phyloP scores from a whole-genome alignment of 108 stramenopile species.

The Cyclostephanos tholiformis region DNA sequence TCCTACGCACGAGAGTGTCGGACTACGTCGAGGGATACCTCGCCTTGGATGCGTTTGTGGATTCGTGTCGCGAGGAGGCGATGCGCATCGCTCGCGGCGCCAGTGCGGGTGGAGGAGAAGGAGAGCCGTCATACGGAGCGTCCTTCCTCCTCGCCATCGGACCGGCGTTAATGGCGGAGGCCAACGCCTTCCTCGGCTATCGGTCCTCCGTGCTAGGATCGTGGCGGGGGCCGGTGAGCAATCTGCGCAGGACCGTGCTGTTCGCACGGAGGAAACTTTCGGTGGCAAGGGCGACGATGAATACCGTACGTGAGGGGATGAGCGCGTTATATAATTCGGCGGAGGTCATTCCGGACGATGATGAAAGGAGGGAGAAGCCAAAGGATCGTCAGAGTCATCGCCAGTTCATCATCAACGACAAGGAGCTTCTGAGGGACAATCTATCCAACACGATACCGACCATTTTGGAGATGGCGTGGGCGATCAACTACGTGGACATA shows the following conservation, averaged over 20 bases:
- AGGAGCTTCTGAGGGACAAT: constrained; percentile 24
- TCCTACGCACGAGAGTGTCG: constrained; percentile 31
- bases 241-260: constrained; percentile 25
- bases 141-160: constrained; percentile 49
- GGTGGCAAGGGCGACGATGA: constrained; percentile 28
- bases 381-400: background rate
- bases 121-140: constrained; percentile 32
- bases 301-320: constrained; percentile 27
- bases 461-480: constrained; percentile 49
- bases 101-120: background rate
- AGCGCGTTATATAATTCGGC: constrained; percentile 38
- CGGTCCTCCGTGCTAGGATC: constrained; percentile 39
- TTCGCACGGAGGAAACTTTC: constrained; percentile 29
- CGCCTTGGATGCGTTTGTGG: constrained; percentile 36
- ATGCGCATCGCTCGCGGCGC: constrained; percentile 33
- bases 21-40: constrained; percentile 49
- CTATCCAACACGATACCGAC: constrained; percentile 44
- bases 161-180: constrained; percentile 50
- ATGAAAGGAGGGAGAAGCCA: background rate
- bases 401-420: constrained; percentile 13
- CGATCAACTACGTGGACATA: constrained; percentile 52
- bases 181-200: constrained; percentile 41
- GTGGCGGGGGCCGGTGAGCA: constrained; percentile 44
- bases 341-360: constrained; percentile 4
- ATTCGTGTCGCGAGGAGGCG: constrained; percentile 42